Conservation (phyloP, 164 flowering plant species). For the Warburgia ugandensis region DNA sequence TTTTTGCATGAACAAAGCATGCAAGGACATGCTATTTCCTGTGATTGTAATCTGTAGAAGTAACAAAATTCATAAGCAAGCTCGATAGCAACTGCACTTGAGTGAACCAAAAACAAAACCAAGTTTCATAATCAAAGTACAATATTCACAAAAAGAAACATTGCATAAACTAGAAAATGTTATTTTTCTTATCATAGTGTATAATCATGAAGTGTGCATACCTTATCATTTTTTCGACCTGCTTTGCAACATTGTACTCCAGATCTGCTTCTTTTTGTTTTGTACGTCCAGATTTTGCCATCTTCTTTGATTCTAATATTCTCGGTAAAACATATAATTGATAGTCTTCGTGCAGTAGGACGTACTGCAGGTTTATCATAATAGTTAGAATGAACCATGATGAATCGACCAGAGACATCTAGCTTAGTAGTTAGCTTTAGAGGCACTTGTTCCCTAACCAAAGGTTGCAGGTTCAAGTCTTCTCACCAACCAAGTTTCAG, state of each 20-base stretch:
- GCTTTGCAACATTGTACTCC: constrained; percentile 98
- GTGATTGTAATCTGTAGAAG: no score
- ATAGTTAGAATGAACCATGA: constrained; percentile 4
- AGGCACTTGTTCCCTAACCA: background rate
- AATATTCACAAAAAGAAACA: background rate
- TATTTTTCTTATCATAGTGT: background rate
- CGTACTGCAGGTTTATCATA: constrained; percentile 47
- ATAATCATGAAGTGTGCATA: constrained; percentile 15
- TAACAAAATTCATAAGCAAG: no score
- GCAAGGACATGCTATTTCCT: no score
- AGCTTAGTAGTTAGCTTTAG: background rate
- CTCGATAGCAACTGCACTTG: no score
- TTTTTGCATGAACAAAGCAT: no score
- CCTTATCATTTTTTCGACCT: constrained; percentile 98
- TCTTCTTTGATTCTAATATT: constrained; percentile 86
- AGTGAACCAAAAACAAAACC: no score
- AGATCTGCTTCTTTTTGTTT: constrained; percentile 97
- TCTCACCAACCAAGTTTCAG: background rate
- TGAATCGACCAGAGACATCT: no score
- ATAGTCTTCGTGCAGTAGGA: constrained; percentile 87
- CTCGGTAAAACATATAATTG: constrained; percentile 88
- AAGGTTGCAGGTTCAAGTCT: background rate
- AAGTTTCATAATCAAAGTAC: background rate
- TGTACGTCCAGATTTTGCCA: constrained; percentile 96
- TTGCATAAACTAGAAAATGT: no score